Base-by-base conservation (phyloP, 768 basidiomycete genomes). In the Panellus pusillus region DNA sequence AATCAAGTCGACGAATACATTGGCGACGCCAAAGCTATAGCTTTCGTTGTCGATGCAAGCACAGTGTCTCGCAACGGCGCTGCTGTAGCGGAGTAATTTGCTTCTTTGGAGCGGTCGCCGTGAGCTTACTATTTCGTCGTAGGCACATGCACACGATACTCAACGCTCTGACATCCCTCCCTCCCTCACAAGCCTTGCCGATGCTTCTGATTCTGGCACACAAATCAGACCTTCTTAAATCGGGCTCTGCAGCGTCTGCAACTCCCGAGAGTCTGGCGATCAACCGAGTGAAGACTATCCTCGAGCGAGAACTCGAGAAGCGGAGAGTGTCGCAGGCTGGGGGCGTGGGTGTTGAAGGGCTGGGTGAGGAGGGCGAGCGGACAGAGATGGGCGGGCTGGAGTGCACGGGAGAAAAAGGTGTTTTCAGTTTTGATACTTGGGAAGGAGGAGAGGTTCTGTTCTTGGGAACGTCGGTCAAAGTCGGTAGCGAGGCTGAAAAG, bases 291-390 rank as follows among this genome's bases (percentile, higher is more conserved):
- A 84, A 82, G 47, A 82, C 82, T 6, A 80, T 93, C 54, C 81
- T 93, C 41, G 91, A 93, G 63, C 84, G 91, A 42, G 91, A 93
- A 64, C 78, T 93, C 6, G 89, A 91, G 65, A 92, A 89, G 66
- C 80, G 91, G 37, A 75, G 85, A 45, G 71, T 67, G 1, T 80
- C 86, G 3, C 84, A 88, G 58, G 76, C 74, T 8, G 82, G 79
- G 11, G 85, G 84, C 11, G 78, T 93, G 12, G 82, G 80, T 4
- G 73, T 93, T 7, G 91, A 91, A 65, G 82, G 84, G 35, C 69
- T 93, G 3, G 91, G 89, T 2, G 85, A 74, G 9, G 87, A 90
- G 50, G 87, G 81, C 7, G 80, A 81, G 56, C 68, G 73, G 29
- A 72, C 80, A 4, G 87, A 89, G 46, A 70, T 88, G 70, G 89